Percentiles rank a stretch among this genome's conserved stretches.
These are phyloP conservation scores for Metarhizium brunneum DNA, from an alignment of 2,329 filamentous ascomycete genomes.

Conservation along the genomic window DNA sequence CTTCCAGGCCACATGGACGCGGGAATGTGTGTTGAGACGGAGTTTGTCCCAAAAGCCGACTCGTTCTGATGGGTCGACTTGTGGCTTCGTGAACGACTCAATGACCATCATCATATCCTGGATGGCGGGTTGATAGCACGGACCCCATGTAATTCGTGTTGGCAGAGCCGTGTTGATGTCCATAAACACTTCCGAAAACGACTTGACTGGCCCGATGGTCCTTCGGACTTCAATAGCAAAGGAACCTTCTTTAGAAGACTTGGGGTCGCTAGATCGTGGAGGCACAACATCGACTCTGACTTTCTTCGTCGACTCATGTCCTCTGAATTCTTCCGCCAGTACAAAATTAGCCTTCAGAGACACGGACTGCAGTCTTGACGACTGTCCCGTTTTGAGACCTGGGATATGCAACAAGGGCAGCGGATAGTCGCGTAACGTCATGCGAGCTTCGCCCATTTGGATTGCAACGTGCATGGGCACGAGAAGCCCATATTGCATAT, in stretches of 20 bases:
- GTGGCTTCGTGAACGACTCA: conserved; percentile 93
- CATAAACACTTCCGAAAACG: conserved; percentile 84
- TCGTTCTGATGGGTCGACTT: conserved; percentile 83
- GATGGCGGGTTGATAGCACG: conserved; percentile 93
- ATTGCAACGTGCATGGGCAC: conserved; percentile 85
- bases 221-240: conserved; percentile 82
- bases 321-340: conserved; percentile 85
- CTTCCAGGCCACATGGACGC: conserved; percentile 82
- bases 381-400: conserved; percentile 68
- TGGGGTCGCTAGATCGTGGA: conserved; percentile 46
- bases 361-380: conserved; percentile 69
- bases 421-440: conserved; percentile 88
- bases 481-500: conserved; percentile 84
- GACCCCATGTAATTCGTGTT: conserved; percentile 92
- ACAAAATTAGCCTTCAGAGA: conserved; percentile 87
- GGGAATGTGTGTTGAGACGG: conserved; percentile 84
- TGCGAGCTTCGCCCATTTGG: conserved; percentile 79
- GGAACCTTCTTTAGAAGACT: conserved; percentile 46
- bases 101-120: conserved; percentile 99
- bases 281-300: conserved; percentile 81
- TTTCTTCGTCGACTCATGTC: conserved; percentile 67
- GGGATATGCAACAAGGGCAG: conserved; percentile 87
- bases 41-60: conserved; percentile 99
- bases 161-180: conserved; percentile 90
- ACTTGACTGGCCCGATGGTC: conserved; percentile 91